Percentiles rank a stretch among this genome's conserved stretches.
phyloP scores from a whole-genome alignment of 345 rosid genomes.

The Hibiscus syriacus region DNA sequence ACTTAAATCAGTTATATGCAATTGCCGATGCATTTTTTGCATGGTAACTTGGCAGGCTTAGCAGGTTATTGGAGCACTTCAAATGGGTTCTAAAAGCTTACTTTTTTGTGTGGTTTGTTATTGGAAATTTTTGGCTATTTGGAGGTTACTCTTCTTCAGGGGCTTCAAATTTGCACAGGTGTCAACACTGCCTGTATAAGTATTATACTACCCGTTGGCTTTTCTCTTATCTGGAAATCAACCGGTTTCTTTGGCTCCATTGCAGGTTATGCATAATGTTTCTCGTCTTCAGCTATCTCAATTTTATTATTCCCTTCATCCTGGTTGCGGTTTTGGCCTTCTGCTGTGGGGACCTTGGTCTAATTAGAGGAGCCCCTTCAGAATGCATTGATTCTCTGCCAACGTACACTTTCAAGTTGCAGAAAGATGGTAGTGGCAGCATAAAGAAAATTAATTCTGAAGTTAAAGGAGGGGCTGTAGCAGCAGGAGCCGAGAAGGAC shows the following conservation, averaged over 20 bases:
- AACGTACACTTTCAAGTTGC: slow-evolving; percentile 18
- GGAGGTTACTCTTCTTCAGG: slow-evolving; percentile 5
- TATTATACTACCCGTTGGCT: background rate
- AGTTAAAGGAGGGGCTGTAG: slow-evolving; percentile 10
- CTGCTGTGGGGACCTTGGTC: slow-evolving; percentile 11
- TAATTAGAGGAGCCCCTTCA: slow-evolving; percentile 11
- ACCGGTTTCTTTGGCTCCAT: background rate
- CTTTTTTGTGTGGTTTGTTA: slow-evolving; percentile 18
- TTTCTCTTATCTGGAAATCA: background rate
- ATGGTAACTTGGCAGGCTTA: slow-evolving; percentile 15
- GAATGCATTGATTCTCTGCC: slow-evolving; percentile 22
- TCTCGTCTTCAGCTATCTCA: slow-evolving; percentile 15
- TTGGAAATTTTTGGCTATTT: slow-evolving; percentile 18
- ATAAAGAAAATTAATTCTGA: slow-evolving; percentile 6
- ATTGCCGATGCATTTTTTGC: background rate
- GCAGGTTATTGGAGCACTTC: slow-evolving; percentile 4
- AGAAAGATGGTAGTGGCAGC: slow-evolving; percentile 4
- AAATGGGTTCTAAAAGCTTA: slow-evolving; percentile 7
- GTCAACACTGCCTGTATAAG: background rate
- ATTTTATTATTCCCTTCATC: slow-evolving; percentile 13
- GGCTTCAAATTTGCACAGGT: slow-evolving; percentile 17
- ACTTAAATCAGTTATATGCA: background rate
- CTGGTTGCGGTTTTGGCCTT: slow-evolving; percentile 10
- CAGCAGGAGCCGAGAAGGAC: slow-evolving; percentile 18
- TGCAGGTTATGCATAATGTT: slow-evolving; percentile 19